Evolutionary conservation across 495 filamentous ascomycete genomes (phyloP).

Genomic region (Trichoderma parareesei): DNA sequence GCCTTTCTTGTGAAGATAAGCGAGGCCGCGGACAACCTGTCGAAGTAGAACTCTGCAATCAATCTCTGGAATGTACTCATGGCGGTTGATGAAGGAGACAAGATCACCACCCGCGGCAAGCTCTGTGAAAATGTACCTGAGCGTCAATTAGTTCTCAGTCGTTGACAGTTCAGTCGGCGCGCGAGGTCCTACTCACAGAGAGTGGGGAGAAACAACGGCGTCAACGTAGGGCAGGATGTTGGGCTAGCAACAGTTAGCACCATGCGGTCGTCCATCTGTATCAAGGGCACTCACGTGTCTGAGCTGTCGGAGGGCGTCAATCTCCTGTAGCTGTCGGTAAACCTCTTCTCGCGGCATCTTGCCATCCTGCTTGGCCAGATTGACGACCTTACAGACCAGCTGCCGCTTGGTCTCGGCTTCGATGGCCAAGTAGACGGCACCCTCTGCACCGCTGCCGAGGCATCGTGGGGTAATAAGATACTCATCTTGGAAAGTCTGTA

Average conservation of each 20-base stretch:
- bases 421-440: conserved; percentile 65
- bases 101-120: conserved; percentile 59
- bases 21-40: conserved; percentile 69
- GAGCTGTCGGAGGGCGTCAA: conserved; percentile 46
- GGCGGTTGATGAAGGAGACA: conserved; percentile 42
- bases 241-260: conserved; percentile 32
- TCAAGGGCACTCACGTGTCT: conserved; percentile 46
- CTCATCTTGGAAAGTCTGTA: conserved; percentile 37
- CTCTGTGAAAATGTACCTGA: conserved; percentile 57
- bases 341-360: conserved; percentile 15
- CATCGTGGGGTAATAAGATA: conserved; percentile 23
- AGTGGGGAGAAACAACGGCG: conserved; percentile 40
- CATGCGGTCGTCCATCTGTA: neutral
- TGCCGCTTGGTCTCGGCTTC: conserved; percentile 57
- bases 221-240: conserved; percentile 52
- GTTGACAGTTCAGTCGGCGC: conserved; percentile 8
- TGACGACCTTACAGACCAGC: conserved; percentile 69
- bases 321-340: conserved; percentile 37
- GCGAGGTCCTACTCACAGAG: conserved; percentile 36
- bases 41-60: conserved; percentile 76
- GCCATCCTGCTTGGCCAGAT: conserved; percentile 17
- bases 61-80: conserved; percentile 49
- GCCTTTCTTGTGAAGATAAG: conserved; percentile 71
- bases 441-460: conserved; percentile 8
- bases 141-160: neutral